Percentiles rank a stretch among this genome's conserved stretches.
phyloP scores from a whole-genome alignment of 192 early-diverging fungal species.

The Podila epicladia region DNA sequence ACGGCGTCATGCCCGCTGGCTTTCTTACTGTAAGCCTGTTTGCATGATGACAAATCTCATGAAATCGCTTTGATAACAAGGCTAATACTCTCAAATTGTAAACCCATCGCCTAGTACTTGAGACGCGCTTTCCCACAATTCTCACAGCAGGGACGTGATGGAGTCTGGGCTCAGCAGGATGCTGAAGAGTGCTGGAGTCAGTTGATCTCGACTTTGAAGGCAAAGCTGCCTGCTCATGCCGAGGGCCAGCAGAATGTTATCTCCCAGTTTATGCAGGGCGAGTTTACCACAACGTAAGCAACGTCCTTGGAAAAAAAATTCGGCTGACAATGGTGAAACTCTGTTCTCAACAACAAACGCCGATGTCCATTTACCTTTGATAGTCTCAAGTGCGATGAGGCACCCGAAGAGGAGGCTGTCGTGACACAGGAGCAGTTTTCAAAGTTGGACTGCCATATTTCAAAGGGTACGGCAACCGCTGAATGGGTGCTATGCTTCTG shows the following conservation, averaged over 20 bases:
- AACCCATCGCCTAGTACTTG: conserved; percentile 58
- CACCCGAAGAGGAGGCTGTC: conserved; percentile 73
- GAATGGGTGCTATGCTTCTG: background rate
- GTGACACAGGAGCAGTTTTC: conserved; percentile 75
- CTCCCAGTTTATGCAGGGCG: conserved; percentile 81
- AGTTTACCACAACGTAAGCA: conserved; percentile 60
- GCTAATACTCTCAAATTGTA: background rate
- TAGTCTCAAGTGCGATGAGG: conserved; percentile 82
- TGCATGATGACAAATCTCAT: background rate
- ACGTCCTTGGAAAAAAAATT: background rate
- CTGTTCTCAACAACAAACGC: too few relatives aligned
- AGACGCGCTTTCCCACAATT: conserved; percentile 89
- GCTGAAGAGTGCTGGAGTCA: conserved; percentile 98
- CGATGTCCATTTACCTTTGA: background rate
- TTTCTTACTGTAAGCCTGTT: conserved; percentile 73
- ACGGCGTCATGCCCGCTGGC: conserved; percentile 78
- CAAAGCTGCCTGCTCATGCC: conserved; percentile 53
- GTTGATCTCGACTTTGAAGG: conserved; percentile 75
- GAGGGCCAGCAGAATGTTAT: conserved; percentile 27
- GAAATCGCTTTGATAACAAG: background rate
- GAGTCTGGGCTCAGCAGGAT: conserved; percentile 92
- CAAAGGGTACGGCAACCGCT: conserved; percentile 43
- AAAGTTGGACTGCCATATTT: conserved; percentile 82
- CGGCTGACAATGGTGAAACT: background rate
- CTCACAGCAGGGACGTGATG: conserved; percentile 76